These are phyloP conservation scores for Rubia peregrina DNA, from an alignment of 305 asterid species.

Conservation along the genomic window DNA sequence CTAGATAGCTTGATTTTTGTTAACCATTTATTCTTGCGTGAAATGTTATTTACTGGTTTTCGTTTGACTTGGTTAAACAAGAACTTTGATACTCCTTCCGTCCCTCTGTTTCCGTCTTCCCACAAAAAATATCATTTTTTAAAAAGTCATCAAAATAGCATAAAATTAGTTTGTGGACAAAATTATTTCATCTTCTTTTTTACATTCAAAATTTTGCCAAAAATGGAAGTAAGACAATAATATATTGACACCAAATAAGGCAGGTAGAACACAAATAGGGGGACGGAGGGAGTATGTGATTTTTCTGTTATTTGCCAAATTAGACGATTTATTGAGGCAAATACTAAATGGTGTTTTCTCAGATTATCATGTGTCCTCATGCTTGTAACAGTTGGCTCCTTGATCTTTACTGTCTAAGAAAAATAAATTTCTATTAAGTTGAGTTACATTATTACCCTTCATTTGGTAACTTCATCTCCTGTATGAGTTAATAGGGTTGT, in stretches of 20 bases:
- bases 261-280: no score
- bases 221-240: no score
- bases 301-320: not conserved
- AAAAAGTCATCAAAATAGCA: no score
- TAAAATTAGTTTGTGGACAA: no score
- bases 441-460: conserved; percentile 1
- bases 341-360: not conserved
- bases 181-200: no score
- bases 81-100: not conserved
- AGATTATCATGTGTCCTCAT: not conserved
- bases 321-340: not conserved
- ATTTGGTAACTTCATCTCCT: conserved; percentile 13
- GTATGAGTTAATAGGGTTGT: conserved; percentile 13
- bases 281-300: not conserved
- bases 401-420: not conserved
- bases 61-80: not conserved
- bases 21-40: not conserved
- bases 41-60: not conserved
- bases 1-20: not conserved
- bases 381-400: conserved; percentile 1
- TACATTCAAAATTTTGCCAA: no score
- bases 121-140: no score
- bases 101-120: no score
- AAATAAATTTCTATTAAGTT: not conserved
- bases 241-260: no score